Evolutionary conservation across 176 grass and related monocot genomes (phyloP).

Genomic region (Paspalum notatum): DNA sequence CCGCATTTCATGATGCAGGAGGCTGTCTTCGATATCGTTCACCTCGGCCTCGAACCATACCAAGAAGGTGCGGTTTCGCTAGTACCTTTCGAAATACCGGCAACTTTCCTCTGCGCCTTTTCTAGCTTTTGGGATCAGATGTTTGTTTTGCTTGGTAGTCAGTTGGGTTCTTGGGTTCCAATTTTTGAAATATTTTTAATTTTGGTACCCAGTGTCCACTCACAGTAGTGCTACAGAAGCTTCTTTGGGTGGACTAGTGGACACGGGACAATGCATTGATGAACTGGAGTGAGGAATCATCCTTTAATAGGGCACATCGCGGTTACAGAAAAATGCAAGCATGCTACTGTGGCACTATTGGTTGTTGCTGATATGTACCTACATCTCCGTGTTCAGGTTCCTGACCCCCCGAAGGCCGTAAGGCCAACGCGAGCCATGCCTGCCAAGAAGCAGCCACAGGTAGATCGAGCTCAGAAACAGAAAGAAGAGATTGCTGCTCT

Average conservation of each 20-base stretch:
- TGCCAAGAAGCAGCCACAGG: constrained; percentile 49
- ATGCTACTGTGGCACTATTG: constrained; percentile 11
- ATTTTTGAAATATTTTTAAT: constrained; percentile 21
- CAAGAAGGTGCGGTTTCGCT: constrained; percentile 45
- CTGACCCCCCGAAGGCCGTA: constrained; percentile 45
- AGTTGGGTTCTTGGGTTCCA: constrained; percentile 26
- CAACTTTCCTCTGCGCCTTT: neutral
- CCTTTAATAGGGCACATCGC: constrained; percentile 20
- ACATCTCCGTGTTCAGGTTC: constrained; percentile 51
- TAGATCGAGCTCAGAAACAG: constrained; percentile 59
- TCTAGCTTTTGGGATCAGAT: constrained; percentile 33
- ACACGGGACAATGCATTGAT: constrained; percentile 2
- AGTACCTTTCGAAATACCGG: constrained; percentile 5
- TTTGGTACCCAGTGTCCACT: neutral
- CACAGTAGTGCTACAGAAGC: neutral
- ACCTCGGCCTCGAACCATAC: constrained; percentile 39
- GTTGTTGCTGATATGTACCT: constrained; percentile 44
- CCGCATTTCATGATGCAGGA: constrained; percentile 38
- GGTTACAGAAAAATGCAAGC: constrained; percentile 14
- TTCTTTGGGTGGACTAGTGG: neutral
- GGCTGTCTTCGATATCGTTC: constrained; percentile 45
- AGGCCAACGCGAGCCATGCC: constrained; percentile 43
- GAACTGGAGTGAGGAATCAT: constrained; percentile 30
- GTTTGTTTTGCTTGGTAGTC: constrained; percentile 28
- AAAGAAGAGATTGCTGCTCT: constrained; percentile 76